Conservation (phyloP, 2,329 filamentous ascomycete species). For the Periconia macrospinosa region DNA sequence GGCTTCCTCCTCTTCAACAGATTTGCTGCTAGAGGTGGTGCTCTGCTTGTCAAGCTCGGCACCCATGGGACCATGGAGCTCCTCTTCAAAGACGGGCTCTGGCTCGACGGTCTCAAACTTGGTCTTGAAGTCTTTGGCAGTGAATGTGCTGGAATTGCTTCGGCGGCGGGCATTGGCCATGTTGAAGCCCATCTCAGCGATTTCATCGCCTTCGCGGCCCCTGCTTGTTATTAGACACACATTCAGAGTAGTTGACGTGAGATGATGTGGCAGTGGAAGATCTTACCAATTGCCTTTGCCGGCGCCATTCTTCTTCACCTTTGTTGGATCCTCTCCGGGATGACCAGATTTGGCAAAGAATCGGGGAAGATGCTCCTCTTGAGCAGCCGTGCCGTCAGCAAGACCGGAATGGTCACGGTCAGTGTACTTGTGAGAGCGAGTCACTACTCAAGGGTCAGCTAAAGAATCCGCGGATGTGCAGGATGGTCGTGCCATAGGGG, state of each 20-base stretch:
- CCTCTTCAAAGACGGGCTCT: slow-evolving; percentile 91
- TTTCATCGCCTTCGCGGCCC: slow-evolving; percentile 82
- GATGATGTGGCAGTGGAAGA: slow-evolving; percentile 2
- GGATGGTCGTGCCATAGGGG: background rate
- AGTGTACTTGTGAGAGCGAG: slow-evolving; percentile 94
- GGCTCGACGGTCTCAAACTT: slow-evolving; percentile 92
- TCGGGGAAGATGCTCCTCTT: slow-evolving; percentile 77
- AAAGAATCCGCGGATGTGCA: background rate
- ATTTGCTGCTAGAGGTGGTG: slow-evolving; percentile 59
- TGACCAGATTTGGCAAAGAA: slow-evolving; percentile 91
- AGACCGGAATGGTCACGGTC: slow-evolving; percentile 85
- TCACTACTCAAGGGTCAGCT: slow-evolving; percentile 65
- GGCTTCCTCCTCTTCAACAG: slow-evolving; percentile 58
- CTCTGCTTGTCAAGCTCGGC: slow-evolving; percentile 61
- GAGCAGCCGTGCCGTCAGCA: slow-evolving; percentile 70
- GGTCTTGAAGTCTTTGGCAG: slow-evolving; percentile 82
- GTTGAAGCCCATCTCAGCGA: slow-evolving; percentile 81
- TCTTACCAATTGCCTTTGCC: slow-evolving; percentile 93
- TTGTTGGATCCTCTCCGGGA: slow-evolving; percentile 80
- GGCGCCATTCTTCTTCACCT: slow-evolving; percentile 94
- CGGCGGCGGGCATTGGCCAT: slow-evolving; percentile 85
- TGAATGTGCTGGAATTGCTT: slow-evolving; percentile 82
- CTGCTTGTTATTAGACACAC: slow-evolving; percentile 50
- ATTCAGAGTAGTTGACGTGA: background rate
- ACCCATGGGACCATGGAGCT: slow-evolving; percentile 68